phyloP scores from a whole-genome alignment of 1,284 basidiomycete species.

The Paramarasmius palmivorus region DNA sequence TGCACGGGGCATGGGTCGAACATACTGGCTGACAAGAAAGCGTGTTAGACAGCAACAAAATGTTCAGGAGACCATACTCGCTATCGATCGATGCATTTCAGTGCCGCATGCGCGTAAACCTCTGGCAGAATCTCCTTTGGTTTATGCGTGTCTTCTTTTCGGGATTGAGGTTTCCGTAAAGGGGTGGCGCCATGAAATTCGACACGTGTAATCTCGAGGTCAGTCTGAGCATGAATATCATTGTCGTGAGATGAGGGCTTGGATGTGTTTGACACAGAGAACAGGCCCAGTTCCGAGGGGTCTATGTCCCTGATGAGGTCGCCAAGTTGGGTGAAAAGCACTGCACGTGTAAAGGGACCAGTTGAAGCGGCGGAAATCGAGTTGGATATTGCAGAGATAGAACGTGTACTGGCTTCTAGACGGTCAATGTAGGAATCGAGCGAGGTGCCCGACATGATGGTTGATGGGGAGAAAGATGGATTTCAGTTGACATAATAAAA shows the following conservation, averaged over 20 bases:
- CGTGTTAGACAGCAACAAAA: constrained; percentile 7
- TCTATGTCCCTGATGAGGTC: constrained; percentile 79
- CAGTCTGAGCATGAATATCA: constrained; percentile 26
- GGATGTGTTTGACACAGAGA: constrained; percentile 32
- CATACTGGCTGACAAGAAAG: constrained; percentile 45
- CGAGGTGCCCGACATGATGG: constrained; percentile 31
- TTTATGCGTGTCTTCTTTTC: constrained; percentile 40
- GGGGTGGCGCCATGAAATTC: constrained; percentile 72
- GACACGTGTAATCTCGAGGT: constrained; percentile 54
- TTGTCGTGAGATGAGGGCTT: constrained; percentile 29
- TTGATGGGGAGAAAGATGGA: constrained; percentile 18
- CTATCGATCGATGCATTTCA: constrained; percentile 76
- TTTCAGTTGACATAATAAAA: constrained; percentile 1
- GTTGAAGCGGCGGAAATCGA: constrained; percentile 15
- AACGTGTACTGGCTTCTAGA: constrained; percentile 34
- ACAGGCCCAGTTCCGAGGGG: constrained; percentile 72
- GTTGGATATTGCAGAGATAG: constrained; percentile 34
- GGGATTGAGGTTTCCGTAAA: constrained; percentile 47
- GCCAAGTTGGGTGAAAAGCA: constrained; percentile 60
- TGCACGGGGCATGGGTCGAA: constrained; percentile 73
- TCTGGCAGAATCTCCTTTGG: constrained; percentile 63
- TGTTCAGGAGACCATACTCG: constrained; percentile 34
- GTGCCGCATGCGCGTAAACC: constrained; percentile 69
- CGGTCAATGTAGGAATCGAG: constrained; percentile 48
- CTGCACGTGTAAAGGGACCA: constrained; percentile 55